Percentiles rank a stretch among this genome's conserved stretches.
These are phyloP conservation scores for Hymenoscyphus salicellus DNA, from an alignment of 2,329 filamentous ascomycete species.

Conservation along the genomic window DNA sequence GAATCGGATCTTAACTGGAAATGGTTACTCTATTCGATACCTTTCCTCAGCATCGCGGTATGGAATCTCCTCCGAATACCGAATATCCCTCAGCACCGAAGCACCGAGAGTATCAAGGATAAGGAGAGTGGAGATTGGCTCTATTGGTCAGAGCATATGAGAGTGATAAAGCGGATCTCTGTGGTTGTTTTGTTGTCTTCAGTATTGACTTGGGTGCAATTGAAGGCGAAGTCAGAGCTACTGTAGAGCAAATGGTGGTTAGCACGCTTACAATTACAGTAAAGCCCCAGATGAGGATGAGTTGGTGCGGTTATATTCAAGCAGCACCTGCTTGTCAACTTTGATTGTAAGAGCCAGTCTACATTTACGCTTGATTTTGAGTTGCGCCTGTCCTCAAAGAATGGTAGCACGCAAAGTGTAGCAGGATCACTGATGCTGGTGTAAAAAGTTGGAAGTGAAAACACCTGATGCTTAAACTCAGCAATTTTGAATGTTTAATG, in stretches of 20 bases:
- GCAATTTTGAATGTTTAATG: too few relatives aligned
- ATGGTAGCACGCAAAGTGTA: too few relatives aligned
- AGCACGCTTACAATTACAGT: background rate
- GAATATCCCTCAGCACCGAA: constrained; percentile 6
- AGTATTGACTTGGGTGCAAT: constrained; percentile 8
- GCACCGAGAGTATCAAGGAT: background rate
- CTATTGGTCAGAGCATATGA: constrained; percentile 6
- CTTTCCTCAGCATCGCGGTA: constrained; percentile 4
- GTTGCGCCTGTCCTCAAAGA: background rate
- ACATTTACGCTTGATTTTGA: background rate
- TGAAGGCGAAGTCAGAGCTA: constrained; percentile 8
- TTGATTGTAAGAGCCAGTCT: background rate
- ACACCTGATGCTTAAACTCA: too few relatives aligned
- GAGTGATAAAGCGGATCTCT: constrained; percentile 7
- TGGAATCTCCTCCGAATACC: constrained; percentile 7
- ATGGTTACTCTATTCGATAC: constrained; percentile 5
- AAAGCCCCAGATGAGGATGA: background rate
- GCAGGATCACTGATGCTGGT: too few relatives aligned
- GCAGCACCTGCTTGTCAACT: background rate
- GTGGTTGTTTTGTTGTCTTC: constrained; percentile 4
- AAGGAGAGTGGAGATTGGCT: constrained; percentile 6
- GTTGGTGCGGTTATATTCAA: background rate
- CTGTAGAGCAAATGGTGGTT: constrained; percentile 1
- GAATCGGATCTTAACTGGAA: constrained; percentile 7
- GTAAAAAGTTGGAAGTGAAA: too few relatives aligned